A percentile compares a stretch with the other conserved stretches of the same genome.
These are phyloP conservation scores for Alternaria metachromatica DNA, from an alignment of 2,329 filamentous ascomycete species.

Conservation along the genomic window DNA sequence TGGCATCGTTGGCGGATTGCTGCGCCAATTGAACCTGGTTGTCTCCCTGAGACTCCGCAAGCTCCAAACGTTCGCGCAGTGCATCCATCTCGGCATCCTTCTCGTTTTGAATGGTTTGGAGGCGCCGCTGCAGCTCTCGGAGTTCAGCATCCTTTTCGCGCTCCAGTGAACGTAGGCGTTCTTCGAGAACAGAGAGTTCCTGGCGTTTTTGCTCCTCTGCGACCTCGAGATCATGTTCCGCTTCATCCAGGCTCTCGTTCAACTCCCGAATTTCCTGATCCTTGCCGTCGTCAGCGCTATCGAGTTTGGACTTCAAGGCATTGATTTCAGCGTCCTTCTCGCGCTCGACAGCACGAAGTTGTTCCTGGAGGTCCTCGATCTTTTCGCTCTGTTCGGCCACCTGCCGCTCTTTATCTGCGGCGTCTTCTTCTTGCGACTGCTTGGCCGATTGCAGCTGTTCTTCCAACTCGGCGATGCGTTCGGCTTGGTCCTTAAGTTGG, in stretches of 20 bases:
- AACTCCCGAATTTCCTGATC: constrained; percentile 60
- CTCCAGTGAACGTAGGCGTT: constrained; percentile 40
- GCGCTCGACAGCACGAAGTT: constrained; percentile 29
- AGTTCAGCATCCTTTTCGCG: constrained; percentile 48
- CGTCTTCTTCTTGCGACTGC: constrained; percentile 28
- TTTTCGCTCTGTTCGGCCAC: constrained; percentile 43
- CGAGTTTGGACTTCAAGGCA: constrained; percentile 50
- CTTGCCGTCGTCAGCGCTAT: constrained; percentile 46
- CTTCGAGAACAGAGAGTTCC: constrained; percentile 38
- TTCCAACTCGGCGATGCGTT: constrained; percentile 38
- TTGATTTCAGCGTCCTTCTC: constrained; percentile 54
- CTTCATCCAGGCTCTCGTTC: constrained; percentile 49
- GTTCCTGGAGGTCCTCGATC: constrained; percentile 44
- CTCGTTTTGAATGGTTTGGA: constrained; percentile 38
- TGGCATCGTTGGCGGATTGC: constrained; percentile 49
- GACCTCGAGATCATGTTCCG: constrained; percentile 36
- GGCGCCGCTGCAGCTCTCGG: constrained; percentile 43
- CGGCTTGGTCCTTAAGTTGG: constrained; percentile 36
- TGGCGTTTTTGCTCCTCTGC: constrained; percentile 38
- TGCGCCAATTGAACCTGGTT: constrained; percentile 50
- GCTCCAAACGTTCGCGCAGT: constrained; percentile 48
- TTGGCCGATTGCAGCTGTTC: constrained; percentile 34
- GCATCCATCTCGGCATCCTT: constrained; percentile 52
- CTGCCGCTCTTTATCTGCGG: constrained; percentile 35
- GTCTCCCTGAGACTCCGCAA: constrained; percentile 50